Conservation (phyloP, 2,329 filamentous ascomycete species). For the Dendrostoma leiphaemia region DNA sequence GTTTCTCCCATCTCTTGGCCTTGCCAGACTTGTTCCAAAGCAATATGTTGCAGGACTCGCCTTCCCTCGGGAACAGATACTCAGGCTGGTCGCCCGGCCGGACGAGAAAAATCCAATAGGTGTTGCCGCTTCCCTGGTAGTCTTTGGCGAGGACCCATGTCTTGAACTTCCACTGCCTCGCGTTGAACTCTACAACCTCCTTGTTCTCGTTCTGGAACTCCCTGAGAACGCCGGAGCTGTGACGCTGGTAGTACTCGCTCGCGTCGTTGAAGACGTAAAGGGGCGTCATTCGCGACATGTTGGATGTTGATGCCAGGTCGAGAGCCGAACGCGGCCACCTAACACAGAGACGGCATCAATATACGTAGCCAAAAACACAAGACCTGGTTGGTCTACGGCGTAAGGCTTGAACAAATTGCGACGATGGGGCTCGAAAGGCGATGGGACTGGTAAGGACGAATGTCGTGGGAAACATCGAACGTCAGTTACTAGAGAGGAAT, state of each 20-base stretch:
- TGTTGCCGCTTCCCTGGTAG: constrained; percentile 3
- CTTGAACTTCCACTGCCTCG: constrained; percentile 3
- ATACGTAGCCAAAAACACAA: no score
- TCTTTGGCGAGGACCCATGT: constrained; percentile 13
- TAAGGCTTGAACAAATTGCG: no score
- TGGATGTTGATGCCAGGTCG: neutral
- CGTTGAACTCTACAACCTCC: constrained; percentile 14
- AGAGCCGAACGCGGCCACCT: no score
- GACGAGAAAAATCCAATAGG: constrained; percentile 16
- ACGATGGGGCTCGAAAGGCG: no score
- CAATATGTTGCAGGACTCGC: constrained; percentile 14
- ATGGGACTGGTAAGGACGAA: no score
- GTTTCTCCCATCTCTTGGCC: constrained; percentile 7
- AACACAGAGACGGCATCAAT: no score
- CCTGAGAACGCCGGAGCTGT: constrained; percentile 9
- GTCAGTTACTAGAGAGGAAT: no score
- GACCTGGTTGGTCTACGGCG: no score
- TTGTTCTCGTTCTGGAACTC: constrained; percentile 16
- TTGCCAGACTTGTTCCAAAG: constrained; percentile 10
- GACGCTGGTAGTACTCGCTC: constrained; percentile 13
- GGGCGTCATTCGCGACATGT: neutral
- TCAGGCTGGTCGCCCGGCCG: constrained; percentile 10
- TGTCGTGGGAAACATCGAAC: no score
- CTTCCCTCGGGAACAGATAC: constrained; percentile 14
- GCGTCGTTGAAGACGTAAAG: constrained; percentile 14